phyloP scores from a whole-genome alignment of 2,329 filamentous ascomycete genomes.

The Fusarium liriodendri region DNA sequence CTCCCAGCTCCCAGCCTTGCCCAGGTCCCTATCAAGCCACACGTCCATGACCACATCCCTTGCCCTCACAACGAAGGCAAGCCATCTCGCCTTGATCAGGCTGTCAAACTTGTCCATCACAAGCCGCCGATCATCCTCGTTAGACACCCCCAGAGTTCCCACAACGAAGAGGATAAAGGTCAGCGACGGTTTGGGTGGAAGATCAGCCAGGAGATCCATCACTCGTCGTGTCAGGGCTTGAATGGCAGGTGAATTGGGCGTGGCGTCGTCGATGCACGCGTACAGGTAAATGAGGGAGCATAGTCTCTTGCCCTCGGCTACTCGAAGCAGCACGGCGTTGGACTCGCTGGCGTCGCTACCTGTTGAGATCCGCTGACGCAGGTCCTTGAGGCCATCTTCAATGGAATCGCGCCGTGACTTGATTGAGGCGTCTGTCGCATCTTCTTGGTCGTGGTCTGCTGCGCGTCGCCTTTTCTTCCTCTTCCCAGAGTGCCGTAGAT shows the following conservation, averaged over 20 bases:
- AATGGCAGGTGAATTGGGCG: conserved; percentile 1
- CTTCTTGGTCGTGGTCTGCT: background rate
- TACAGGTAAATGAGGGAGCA: conserved; percentile 11
- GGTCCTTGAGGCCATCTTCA: background rate
- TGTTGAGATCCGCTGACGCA: background rate
- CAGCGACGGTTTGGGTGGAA: conserved; percentile 5
- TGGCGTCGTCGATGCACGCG: conserved; percentile 9
- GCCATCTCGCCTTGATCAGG: conserved; percentile 6
- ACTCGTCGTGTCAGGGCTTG: conserved; percentile 1
- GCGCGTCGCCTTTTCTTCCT: background rate
- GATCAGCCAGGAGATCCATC: background rate
- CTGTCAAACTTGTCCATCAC: conserved; percentile 10
- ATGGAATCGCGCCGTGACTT: background rate
- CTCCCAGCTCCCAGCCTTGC: conserved; percentile 7
- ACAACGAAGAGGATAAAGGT: conserved; percentile 14
- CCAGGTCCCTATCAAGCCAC: conserved; percentile 12
- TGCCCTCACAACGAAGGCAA: conserved; percentile 5
- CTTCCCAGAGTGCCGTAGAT: background rate
- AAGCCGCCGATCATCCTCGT: conserved; percentile 6
- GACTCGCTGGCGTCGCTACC: background rate
- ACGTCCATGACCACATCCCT: conserved; percentile 5
- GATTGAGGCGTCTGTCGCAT: background rate
- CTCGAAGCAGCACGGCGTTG: background rate
- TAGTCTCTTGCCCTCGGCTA: conserved; percentile 9
- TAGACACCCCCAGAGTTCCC: conserved; percentile 4